Evolutionary conservation across 2,329 filamentous ascomycete species (phyloP).

Genomic region (Botrytis fabae): DNA sequence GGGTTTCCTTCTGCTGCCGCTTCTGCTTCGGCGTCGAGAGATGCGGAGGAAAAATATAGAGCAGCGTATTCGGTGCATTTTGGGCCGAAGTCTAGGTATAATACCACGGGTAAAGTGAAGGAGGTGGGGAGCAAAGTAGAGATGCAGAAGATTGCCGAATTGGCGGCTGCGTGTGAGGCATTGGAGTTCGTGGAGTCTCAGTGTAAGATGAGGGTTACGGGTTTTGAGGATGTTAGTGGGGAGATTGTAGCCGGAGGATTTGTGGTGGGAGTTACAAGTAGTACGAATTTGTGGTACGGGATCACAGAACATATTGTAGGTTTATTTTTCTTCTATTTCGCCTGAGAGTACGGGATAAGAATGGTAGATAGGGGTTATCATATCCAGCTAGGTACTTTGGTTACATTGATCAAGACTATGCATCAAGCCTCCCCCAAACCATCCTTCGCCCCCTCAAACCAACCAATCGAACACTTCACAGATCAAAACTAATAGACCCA

Average conservation of each 20-base stretch:
- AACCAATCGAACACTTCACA: neutral
- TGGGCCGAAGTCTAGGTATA: conserved; percentile 12
- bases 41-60: conserved; percentile 2
- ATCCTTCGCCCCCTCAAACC: neutral
- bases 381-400: neutral
- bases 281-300: conserved; percentile 24
- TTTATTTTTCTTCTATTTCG: neutral
- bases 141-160: conserved; percentile 21
- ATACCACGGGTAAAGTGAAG: conserved; percentile 14
- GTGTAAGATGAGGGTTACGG: neutral
- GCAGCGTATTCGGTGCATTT: conserved; percentile 9
- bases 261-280: conserved; percentile 13
- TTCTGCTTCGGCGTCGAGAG: neutral
- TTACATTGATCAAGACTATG: neutral
- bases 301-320: conserved; percentile 22
- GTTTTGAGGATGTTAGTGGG: conserved; percentile 17
- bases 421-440: too few relatives aligned
- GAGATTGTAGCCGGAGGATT: neutral
- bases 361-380: neutral
- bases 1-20: neutral
- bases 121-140: neutral
- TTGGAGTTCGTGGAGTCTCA: conserved; percentile 22
- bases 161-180: conserved; percentile 13
- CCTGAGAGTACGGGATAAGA: too few relatives aligned
- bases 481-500: neutral